phyloP scores from a whole-genome alignment of 352 stramenopile genomes.

The Phytophthora pini region DNA sequence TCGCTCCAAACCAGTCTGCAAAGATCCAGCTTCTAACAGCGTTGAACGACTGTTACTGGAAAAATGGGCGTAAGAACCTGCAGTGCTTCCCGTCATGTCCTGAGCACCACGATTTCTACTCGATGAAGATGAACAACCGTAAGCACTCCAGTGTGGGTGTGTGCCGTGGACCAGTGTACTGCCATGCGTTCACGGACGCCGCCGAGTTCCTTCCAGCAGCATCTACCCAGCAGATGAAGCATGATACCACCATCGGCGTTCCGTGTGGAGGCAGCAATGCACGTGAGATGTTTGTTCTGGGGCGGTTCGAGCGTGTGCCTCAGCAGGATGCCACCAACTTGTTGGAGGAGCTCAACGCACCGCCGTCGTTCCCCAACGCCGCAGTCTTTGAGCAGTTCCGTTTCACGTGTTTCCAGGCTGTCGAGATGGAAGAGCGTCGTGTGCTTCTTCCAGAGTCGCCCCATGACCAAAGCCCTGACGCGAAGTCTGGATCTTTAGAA shows the following conservation, averaged over 20 bases:
- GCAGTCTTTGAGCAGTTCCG: slow-evolving; percentile 76
- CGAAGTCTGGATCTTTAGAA: slow-evolving; percentile 3
- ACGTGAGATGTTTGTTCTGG: slow-evolving; percentile 76
- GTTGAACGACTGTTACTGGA: slow-evolving; percentile 87
- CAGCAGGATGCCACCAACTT: slow-evolving; percentile 65
- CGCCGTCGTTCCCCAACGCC: slow-evolving; percentile 52
- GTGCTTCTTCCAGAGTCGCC: slow-evolving; percentile 32
- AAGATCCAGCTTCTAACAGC: slow-evolving; percentile 61
- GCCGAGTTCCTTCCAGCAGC: slow-evolving; percentile 29
- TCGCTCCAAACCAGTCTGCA: slow-evolving; percentile 17
- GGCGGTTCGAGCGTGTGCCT: slow-evolving; percentile 80
- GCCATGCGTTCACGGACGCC: slow-evolving; percentile 61
- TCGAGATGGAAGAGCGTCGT: slow-evolving; percentile 81
- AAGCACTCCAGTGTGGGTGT: slow-evolving; percentile 88
- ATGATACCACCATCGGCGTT: slow-evolving; percentile 46
- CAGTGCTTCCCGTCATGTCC: slow-evolving; percentile 90
- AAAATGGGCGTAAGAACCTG: slow-evolving; percentile 91
- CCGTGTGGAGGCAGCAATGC: slow-evolving; percentile 47
- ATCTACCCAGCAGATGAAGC: slow-evolving; percentile 67
- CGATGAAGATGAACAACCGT: slow-evolving; percentile 91
- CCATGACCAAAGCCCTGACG: slow-evolving; percentile 4
- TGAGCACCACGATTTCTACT: slow-evolving; percentile 90
- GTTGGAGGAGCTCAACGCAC: slow-evolving; percentile 47
- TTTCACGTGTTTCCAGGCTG: slow-evolving; percentile 82
- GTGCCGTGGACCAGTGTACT: slow-evolving; percentile 83